Evolutionary conservation across 495 filamentous ascomycete species (phyloP), one percentile per base, ranked within the genome.

Genomic region (Annulohypoxylon maeteangense): DNA sequence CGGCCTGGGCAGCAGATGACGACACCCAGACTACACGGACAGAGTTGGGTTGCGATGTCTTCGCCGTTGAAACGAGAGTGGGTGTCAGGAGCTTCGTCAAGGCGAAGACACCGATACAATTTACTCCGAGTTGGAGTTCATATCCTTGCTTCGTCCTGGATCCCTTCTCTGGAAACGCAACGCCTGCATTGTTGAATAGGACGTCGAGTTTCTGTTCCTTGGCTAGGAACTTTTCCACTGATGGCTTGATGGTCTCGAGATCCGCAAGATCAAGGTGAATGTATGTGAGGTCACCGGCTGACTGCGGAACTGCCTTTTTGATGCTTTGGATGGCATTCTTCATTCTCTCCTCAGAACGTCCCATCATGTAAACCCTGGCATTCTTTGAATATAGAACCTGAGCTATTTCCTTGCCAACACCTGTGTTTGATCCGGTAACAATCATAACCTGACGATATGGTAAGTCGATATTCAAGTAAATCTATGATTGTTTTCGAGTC

Each of bases 281-380:
- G 57, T 65, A 78, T 29, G 40, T 51, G 18, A 78, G 38, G 45
- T 67, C 57, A 14, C 76, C 76, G 6, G 11, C 58, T 2, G 76
- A 78, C 1, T 42, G 36, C 1, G 76, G 75, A 11, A 68, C 72
- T 31, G 61, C 71, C 27, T 40, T 65, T 62, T 70, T 71, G 67
- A 78, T 70, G 14, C 57, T 61, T 51, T 62, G 65, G 12, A 78
- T 78, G 8, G 74, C 78, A 14, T 29, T 40, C 34, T 71, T 68
- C 20, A 80, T 68, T 51, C 72, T 81, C 20, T 67, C 67, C 56
- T 78, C 74, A 5, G 79, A 81, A 34, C 87, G 84, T n/a, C 81
- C 79, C 14, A 83, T 78, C 44, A 88, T 78, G 74, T 87, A 88
- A 20, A 88, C 81, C 40, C 79, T 87, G 36, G 80, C 85, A 56